A percentile compares a stretch with the other conserved stretches of the same genome.
Conservation (phyloP, 306 rosid genomes). For the Vigna radiata region DNA sequence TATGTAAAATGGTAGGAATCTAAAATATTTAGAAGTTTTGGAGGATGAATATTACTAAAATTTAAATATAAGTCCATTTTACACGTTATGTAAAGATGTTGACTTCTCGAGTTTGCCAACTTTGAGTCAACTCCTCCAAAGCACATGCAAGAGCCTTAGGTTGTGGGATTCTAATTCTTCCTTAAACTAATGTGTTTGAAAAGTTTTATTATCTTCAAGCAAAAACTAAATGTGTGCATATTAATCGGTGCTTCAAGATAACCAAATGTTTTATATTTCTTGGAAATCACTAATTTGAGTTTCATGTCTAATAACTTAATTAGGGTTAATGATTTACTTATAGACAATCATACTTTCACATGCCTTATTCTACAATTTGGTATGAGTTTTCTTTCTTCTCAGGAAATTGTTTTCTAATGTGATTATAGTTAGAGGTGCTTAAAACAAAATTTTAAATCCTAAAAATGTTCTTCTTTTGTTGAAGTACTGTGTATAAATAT, state of each 20-base stretch:
- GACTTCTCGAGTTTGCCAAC: conserved; percentile 7
- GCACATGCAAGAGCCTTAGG: conserved; percentile 36
- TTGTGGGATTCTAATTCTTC: conserved; percentile 13
- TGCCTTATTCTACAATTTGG: not conserved
- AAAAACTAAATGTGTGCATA: not conserved
- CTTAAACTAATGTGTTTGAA: not conserved
- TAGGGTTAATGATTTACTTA: not conserved
- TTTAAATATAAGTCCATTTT: conserved; percentile 2
- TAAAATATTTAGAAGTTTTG: not conserved
- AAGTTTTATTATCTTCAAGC: not conserved
- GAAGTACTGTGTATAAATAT: too few species aligned
- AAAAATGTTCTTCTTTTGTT: too few species aligned
- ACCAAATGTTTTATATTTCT: not conserved
- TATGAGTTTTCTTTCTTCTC: not conserved
- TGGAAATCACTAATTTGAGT: not conserved
- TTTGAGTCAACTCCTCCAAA: conserved; percentile 32
- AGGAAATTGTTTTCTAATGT: not conserved
- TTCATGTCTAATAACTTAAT: not conserved
- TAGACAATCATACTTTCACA: conserved; percentile 10
- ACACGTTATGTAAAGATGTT: conserved; percentile 24
- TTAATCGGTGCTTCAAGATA: not conserved
- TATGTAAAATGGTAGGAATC: not conserved
- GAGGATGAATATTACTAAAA: not conserved
- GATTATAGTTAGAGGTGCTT: not conserved
- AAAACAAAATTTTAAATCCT: not conserved